A percentile compares a stretch with the other conserved stretches of the same genome.
phyloP scores from a whole-genome alignment of 73 alveolate species.

The Symbiodinium pilosum region DNA sequence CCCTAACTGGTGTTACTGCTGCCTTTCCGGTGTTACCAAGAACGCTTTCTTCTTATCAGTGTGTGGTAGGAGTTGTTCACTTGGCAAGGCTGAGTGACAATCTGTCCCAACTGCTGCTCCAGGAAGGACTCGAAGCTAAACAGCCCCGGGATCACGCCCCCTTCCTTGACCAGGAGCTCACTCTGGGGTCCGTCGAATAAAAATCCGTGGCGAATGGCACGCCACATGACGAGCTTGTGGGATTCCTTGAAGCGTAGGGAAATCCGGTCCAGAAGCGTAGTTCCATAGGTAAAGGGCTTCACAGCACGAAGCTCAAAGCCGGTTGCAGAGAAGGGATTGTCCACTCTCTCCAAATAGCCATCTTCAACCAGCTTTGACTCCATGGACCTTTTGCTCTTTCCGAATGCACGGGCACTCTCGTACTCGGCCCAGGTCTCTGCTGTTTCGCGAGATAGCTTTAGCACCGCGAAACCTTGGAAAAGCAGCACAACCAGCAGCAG shows the following conservation, averaged over 20 bases:
- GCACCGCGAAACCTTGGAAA: conserved; percentile 67
- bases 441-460: conserved; percentile 38
- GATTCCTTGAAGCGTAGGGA: conserved; percentile 16
- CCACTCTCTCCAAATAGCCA: conserved; percentile 28
- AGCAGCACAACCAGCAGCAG: conserved; percentile 61
- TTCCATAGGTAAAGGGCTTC: conserved; percentile 25
- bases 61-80: too few species aligned
- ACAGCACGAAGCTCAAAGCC: conserved; percentile 4
- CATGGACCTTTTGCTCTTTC: conserved; percentile 7
- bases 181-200: conserved; percentile 54
- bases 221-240: conserved; percentile 59
- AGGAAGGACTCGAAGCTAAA: conserved; percentile 53
- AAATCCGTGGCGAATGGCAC: conserved; percentile 65
- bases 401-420: conserved; percentile 52
- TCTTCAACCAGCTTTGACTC: conserved; percentile 23
- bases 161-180: conserved; percentile 6
- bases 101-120: conserved; percentile 67
- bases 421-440: conserved; percentile 66
- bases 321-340: not conserved
- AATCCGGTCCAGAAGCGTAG: conserved; percentile 6
- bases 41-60: too few species aligned
- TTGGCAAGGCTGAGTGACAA: conserved; percentile 16
- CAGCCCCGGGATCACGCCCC: conserved; percentile 61
- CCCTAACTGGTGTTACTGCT: too few species aligned
- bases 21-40: too few species aligned